phyloP scores from a whole-genome alignment of 2,329 filamentous ascomycete genomes.

The Pestalotiopsis sp. region DNA sequence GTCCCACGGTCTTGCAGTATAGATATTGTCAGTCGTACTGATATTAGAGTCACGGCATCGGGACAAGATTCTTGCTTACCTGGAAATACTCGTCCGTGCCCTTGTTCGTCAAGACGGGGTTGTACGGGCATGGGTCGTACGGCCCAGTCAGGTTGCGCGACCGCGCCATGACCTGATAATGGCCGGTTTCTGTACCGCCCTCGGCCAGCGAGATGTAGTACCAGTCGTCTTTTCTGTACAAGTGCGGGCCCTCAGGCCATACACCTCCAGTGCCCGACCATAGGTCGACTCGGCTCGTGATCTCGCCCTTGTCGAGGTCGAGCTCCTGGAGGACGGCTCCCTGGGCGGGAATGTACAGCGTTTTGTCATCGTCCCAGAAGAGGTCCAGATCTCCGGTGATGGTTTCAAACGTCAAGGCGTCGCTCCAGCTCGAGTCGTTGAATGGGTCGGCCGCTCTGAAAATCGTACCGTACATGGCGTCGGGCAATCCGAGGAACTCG shows the following conservation, averaged over 20 bases:
- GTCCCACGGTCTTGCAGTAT: constrained; percentile 34
- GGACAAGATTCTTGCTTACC: constrained; percentile 12
- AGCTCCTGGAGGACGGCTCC: constrained; percentile 18
- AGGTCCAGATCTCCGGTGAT: constrained; percentile 41
- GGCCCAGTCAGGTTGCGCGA: constrained; percentile 42
- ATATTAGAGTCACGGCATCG: too few relatives aligned
- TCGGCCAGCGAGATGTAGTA: constrained; percentile 55
- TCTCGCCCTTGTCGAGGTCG: constrained; percentile 36
- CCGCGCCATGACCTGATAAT: constrained; percentile 46
- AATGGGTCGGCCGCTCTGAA: constrained; percentile 44
- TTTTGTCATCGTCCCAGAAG: constrained; percentile 42
- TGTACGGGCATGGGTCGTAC: constrained; percentile 42
- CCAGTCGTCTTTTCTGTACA: constrained; percentile 45
- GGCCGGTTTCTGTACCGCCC: constrained; percentile 46
- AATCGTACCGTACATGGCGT: constrained; percentile 24
- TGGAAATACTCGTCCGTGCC: constrained; percentile 43
- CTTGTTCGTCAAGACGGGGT: constrained; percentile 43
- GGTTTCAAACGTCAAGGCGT: constrained; percentile 36
- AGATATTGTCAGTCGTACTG: too few relatives aligned
- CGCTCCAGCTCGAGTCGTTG: constrained; percentile 41
- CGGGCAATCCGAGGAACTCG: constrained; percentile 26
- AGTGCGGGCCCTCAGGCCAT: constrained; percentile 48
- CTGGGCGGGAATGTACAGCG: constrained; percentile 37
- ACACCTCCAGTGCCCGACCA: constrained; percentile 48
- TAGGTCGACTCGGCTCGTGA: constrained; percentile 33